These are phyloP conservation scores for Paulownia fortunei DNA, from an alignment of 257 asterid genomes.

Conservation along the genomic window DNA sequence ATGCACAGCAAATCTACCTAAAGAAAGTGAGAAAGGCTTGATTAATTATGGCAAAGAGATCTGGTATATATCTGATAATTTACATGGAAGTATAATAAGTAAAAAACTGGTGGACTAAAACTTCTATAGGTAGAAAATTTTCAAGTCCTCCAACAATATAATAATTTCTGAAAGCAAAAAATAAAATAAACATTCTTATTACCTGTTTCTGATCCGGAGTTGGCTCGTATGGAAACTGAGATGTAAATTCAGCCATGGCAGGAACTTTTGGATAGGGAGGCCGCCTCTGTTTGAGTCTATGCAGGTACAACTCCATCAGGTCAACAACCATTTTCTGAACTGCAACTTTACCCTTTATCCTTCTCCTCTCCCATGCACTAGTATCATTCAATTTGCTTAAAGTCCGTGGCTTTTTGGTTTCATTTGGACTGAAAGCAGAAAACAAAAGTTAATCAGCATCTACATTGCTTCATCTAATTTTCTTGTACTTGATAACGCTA, in stretches of 20 bases:
- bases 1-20: slow-evolving; percentile 16
- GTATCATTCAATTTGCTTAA: slow-evolving; percentile 90
- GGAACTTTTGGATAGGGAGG: slow-evolving; percentile 77
- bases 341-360: slow-evolving; percentile 96
- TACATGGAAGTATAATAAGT: slow-evolving; percentile 20
- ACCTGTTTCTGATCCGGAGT: slow-evolving; percentile 95
- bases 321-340: slow-evolving; percentile 98
- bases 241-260: slow-evolving; percentile 69
- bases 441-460: slow-evolving; percentile 25
- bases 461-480: slow-evolving; percentile 9
- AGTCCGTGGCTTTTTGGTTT: slow-evolving; percentile 73
- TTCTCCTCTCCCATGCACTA: slow-evolving; percentile 92
- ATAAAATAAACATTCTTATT: slow-evolving; percentile 17
- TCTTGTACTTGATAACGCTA: background rate
- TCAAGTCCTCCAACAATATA: slow-evolving; percentile 31
- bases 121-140: slow-evolving; percentile 23
- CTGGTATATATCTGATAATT: slow-evolving; percentile 15
- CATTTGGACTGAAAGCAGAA: slow-evolving; percentile 74
- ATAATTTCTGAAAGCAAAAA: slow-evolving; percentile 27
- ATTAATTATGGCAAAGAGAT: background rate
- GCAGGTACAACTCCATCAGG: slow-evolving; percentile 94
- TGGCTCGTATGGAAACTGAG: slow-evolving; percentile 84
- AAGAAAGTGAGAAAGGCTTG: slow-evolving; percentile 28
- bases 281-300: slow-evolving; percentile 90
- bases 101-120: slow-evolving; percentile 15